Conservation (phyloP, 495 filamentous ascomycete genomes). For the Neurospora sp. region DNA sequence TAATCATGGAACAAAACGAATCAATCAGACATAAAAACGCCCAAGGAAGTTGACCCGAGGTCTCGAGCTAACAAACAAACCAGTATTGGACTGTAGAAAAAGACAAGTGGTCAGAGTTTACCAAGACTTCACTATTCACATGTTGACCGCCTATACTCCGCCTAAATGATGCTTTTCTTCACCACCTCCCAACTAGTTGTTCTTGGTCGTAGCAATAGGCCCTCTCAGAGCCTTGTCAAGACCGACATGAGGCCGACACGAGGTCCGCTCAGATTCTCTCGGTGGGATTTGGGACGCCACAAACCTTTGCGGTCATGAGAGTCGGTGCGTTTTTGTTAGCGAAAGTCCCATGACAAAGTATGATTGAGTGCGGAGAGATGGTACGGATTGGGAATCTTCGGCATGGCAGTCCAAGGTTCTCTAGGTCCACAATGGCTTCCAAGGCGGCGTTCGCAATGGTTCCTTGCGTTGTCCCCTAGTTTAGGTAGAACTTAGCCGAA, state of each 20-base stretch:
- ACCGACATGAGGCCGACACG: neutral
- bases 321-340: neutral
- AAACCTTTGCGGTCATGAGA: neutral
- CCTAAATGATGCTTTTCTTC: neutral
- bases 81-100: too few species aligned
- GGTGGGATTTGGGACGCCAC: neutral
- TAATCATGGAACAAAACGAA: too few species aligned
- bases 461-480: neutral
- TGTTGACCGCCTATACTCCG: neutral
- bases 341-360: neutral
- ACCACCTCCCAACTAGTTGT: neutral
- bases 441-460: neutral
- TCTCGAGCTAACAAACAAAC: too few species aligned
- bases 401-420: neutral
- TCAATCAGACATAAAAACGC: too few species aligned
- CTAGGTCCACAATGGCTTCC: neutral
- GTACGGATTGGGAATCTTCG: neutral
- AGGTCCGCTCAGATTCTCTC: neutral
- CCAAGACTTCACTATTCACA: neutral
- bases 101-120: neutral
- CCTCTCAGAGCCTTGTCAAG: neutral
- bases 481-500: too few species aligned
- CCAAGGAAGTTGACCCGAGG: too few species aligned
- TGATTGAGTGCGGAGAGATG: neutral
- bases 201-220: neutral